A percentile compares a stretch with the other conserved stretches of the same genome.
Conservation (phyloP, 768 basidiomycete species). For the Terana coerulea region DNA sequence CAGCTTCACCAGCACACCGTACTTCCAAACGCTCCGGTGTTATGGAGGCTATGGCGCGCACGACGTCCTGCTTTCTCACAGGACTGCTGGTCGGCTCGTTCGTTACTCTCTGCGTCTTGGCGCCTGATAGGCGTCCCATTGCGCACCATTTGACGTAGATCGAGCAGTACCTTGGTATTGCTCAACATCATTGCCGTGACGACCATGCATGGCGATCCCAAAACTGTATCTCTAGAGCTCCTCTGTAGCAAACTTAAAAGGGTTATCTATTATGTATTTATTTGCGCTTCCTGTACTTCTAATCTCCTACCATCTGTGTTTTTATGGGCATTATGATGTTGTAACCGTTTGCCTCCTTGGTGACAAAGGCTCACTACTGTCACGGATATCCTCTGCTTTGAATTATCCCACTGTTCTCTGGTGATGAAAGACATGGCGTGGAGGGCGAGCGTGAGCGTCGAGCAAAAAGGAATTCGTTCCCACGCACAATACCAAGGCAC, state of each 20-base stretch:
- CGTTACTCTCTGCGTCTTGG: constrained; percentile 48
- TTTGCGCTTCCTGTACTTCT: not conserved
- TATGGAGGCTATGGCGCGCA: constrained; percentile 21
- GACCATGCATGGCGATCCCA: too few species aligned
- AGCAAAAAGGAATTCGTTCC: too few species aligned
- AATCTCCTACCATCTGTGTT: not conserved
- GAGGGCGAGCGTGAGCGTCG: too few species aligned
- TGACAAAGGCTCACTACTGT: too few species aligned
- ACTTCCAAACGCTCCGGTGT: constrained; percentile 8
- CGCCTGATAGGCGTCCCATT: constrained; percentile 44
- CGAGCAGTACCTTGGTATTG: too few species aligned
- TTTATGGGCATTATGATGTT: too few species aligned
- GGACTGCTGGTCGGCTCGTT: constrained; percentile 61
- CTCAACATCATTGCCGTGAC: too few species aligned
- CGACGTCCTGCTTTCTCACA: constrained; percentile 47
- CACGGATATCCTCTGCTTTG: too few species aligned
- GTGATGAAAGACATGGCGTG: too few species aligned
- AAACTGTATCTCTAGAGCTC: not conserved
- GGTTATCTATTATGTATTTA: constrained; percentile 5
- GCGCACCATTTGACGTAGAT: constrained; percentile 22
- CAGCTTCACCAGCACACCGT: not conserved
- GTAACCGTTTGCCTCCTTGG: too few species aligned
- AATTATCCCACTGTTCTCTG: too few species aligned
- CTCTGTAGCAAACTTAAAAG: not conserved
- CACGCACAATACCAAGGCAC: too few species aligned